Evolutionary conservation across 768 basidiomycete species (phyloP), one percentile per base, ranked within the genome.

Genomic region (Mrakia blollopis): DNA sequence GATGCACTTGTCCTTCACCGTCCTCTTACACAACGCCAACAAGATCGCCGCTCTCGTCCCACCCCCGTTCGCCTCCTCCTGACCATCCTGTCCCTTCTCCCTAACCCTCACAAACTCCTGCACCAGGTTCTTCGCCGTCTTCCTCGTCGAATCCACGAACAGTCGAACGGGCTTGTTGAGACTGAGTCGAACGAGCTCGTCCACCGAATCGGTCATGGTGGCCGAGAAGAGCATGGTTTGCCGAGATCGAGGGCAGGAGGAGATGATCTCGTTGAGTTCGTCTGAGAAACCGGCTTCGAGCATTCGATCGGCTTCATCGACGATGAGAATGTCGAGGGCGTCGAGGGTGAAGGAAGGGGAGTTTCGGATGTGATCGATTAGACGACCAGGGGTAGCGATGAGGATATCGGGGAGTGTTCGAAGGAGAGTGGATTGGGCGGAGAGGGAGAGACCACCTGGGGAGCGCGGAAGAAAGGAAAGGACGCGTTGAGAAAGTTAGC

Each of bases 181-280:
- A 18, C 92, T 93, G 87, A 98, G 91, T 81, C 89, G 90, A 76
- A 98, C 92, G 68, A 99, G 88, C 81, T 94, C 91, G 80, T 97
- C 93, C 13, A 98, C 91, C 1, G 92, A 91, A 83, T 99, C 97
- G 6, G 95, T 98, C 92, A 98, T 98, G 0, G 97, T 99, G 3
- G 97, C 97, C 0, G 94, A 97, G 85, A 99, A 99, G 52, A 99
- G 87, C 94, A 99, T 96, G 5, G 97, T 98, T 83, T 98, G 97
- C 52, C 97, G 89, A 21, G 82, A 82, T 73, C 83, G 78, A 2
- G 94, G 94, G 82, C 94, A 97, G 25, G 92, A 88, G 80, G 90
- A 91, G 84, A 98, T 90, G 80, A 99, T 97, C 84, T 99, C 97
- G 25, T 89, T 86, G 47, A 99, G 86, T 83, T 98, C 97, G 83